A percentile compares a stretch with the other conserved stretches of the same genome.
phyloP scores from a whole-genome alignment of 164 flowering plant genomes.

The Chimonanthus salicifolius region DNA sequence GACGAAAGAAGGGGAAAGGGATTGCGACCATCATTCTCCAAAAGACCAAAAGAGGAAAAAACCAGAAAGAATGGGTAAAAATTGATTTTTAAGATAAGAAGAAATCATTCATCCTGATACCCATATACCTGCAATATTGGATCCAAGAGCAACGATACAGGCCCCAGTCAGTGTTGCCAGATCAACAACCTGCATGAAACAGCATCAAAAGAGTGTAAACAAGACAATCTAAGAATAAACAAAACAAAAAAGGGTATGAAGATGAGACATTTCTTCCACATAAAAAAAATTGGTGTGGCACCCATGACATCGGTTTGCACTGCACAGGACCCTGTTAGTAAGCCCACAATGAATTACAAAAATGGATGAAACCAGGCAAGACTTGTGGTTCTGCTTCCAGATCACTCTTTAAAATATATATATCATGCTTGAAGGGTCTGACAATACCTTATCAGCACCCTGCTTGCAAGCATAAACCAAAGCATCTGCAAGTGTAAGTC shows the following conservation, averaged over 20 bases:
- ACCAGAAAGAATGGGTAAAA: not conserved
- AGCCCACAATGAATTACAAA: not conserved
- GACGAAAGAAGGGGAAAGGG: not conserved
- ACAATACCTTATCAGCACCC: slow-evolving; percentile 86
- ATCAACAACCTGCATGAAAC: slow-evolving; percentile 62
- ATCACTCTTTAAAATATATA: not conserved
- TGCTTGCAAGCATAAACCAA: slow-evolving; percentile 92
- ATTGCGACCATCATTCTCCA: not conserved
- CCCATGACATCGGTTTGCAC: too few relatives aligned
- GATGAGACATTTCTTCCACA: not conserved
- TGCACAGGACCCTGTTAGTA: not conserved
- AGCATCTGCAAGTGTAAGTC: slow-evolving; percentile 98
- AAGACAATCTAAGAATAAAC: not conserved
- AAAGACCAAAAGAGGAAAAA: not conserved
- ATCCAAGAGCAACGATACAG: slow-evolving; percentile 83
- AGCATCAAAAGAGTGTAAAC: not conserved
- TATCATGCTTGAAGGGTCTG: not conserved
- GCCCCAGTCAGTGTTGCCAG: slow-evolving; percentile 95
- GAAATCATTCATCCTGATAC: not conserved
- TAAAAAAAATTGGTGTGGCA: too few relatives aligned
- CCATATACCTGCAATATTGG: slow-evolving; percentile 75
- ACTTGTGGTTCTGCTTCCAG: not conserved
- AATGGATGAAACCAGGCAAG: not conserved
- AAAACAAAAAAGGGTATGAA: not conserved
- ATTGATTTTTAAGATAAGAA: not conserved